Evolutionary conservation across 2,329 filamentous ascomycete genomes (phyloP), one percentile per base, ranked within the genome.

Genomic region (Bimuria novae-zelandiae): DNA sequence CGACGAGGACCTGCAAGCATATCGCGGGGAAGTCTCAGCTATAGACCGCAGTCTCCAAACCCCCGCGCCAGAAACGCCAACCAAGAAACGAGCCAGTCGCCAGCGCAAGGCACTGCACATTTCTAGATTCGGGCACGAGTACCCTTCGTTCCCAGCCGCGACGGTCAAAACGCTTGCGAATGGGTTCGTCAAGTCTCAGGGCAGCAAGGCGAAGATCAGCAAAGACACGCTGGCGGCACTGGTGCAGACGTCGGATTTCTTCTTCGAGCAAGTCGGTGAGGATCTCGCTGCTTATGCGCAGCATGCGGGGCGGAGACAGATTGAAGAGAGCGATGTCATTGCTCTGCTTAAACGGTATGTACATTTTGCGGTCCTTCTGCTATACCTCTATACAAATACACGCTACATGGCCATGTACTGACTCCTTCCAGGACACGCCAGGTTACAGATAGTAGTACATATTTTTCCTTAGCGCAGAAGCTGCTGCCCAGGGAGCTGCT

Each of bases 231-330:
- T 96, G 32, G 82, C 83, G 25, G 87, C 88, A 4, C 84, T 96
- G 49, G 86, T 88, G 65, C 87, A 91, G 69, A 90, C 91, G 0
- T 89, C 89, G 2, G 90, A 95, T 56, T 94, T 90, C 88, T 96
- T 92, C 73, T 96, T 96, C 70, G 90, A 95, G 75, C 92, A 96
- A 72, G 78, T 89, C 2, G 86, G 89, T 42, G 89, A 92, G 55
- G 91, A 96, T 68, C 76, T 96, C 49, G 84, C 84, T 11, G 87
- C 86, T 2, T 96, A 92, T 71, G 89, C 92, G 16, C 81, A 85
- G 55, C 92, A 97, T 72, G 91, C 89, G 4, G 88, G 89, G 27
- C 84, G 92, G 27, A 94, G 89, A 73, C 91, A 86, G 2, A 91
- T 97, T 61, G 89, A 96, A 64, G 90, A 94, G 71, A 88, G 83